phyloP scores from a whole-genome alignment of 768 basidiomycete genomes.

The Rhizopogon sp. region DNA sequence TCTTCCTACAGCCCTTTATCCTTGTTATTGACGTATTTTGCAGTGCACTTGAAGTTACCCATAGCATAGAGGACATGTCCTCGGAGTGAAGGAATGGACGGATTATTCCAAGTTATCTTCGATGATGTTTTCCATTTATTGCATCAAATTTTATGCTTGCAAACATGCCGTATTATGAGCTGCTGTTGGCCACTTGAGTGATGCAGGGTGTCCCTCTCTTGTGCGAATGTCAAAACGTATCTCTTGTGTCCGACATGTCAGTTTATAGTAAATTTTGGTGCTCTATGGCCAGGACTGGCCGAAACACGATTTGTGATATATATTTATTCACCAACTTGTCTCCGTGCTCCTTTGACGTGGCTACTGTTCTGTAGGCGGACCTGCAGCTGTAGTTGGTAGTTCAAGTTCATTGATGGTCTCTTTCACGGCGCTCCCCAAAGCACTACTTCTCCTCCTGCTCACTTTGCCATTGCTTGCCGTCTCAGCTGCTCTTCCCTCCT shows the following conservation, averaged over 20 bases:
- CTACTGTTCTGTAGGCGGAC: not conserved
- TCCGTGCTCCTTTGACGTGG: no score
- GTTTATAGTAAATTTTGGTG: no score
- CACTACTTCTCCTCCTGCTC: conserved; percentile 34
- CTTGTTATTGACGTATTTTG: not conserved
- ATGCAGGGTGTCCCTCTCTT: not conserved
- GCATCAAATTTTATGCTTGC: conserved; percentile 4
- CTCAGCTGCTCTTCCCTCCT: conserved; percentile 24
- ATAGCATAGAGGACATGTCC: conserved; percentile 1
- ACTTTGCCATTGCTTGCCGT: conserved; percentile 28
- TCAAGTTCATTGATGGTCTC: conserved; percentile 11
- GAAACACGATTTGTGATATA: no score
- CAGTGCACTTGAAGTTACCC: conserved; percentile 20
- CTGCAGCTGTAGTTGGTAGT: not conserved
- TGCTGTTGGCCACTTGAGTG: not conserved
- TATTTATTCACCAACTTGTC: no score
- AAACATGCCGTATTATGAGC: not conserved
- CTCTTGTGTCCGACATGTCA: no score
- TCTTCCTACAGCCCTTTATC: not conserved
- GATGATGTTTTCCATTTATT: conserved; percentile 1
- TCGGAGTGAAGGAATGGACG: conserved; percentile 4
- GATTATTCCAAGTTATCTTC: conserved; percentile 8
- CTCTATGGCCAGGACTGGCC: no score
- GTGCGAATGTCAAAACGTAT: not conserved
- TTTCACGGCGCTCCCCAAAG: conserved; percentile 22